Conservation (phyloP, 2,329 filamentous ascomycete genomes). For the Fusarium citri region DNA sequence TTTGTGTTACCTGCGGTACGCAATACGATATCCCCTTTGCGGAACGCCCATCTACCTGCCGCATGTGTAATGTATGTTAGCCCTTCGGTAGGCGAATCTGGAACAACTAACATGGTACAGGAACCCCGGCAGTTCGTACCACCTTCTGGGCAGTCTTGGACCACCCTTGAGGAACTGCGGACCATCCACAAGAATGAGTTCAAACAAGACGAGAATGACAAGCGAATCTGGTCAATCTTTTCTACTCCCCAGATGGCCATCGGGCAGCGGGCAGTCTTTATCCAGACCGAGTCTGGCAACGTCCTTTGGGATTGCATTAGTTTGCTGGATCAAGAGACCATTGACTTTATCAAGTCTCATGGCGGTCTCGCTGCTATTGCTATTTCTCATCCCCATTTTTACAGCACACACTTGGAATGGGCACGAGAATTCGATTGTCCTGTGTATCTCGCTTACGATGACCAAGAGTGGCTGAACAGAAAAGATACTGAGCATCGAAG, state of each 20-base stretch:
- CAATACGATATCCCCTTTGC: not conserved
- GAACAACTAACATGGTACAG: not conserved
- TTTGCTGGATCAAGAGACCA: not conserved
- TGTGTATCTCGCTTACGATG: not conserved
- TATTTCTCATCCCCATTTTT: not conserved
- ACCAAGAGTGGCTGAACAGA: not conserved
- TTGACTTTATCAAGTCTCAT: not conserved
- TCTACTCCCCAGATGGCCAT: not conserved
- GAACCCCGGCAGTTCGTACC: not conserved
- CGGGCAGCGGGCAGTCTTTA: not conserved
- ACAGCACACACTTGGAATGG: not conserved
- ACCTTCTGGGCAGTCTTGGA: not conserved
- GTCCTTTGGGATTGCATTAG: not conserved
- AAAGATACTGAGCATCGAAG: not conserved
- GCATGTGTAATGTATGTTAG: not conserved
- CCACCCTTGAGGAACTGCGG: not conserved
- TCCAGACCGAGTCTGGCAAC: not conserved
- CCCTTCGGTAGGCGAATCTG: too few relatives aligned
- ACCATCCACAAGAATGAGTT: not conserved
- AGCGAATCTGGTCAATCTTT: not conserved
- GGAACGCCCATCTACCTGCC: not conserved
- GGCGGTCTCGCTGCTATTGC: not conserved
- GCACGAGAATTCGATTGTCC: not conserved
- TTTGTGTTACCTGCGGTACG: not conserved
- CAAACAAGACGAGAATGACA: not conserved